Evolutionary conservation across 306 rosid genomes (phyloP), one percentile per base, ranked within the genome.

Genomic region (Glycine tomentella): DNA sequence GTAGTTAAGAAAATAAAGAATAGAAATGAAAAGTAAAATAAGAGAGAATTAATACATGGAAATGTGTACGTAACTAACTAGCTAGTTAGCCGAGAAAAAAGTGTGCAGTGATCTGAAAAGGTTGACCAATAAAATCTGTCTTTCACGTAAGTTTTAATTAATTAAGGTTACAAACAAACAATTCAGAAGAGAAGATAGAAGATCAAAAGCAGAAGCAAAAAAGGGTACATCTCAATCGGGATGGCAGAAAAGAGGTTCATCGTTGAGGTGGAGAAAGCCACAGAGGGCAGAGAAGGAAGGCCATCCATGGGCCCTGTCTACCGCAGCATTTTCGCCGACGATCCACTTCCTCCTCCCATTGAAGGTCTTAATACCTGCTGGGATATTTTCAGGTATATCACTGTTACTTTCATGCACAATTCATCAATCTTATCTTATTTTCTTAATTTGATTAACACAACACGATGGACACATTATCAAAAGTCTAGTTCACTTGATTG

Each of bases 241-340:
- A 76, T 91, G 98, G 90, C 87, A 58, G 85, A 81, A 80, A 65
- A 76, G 52, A 87, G 78, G 72, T 88, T 82, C 38, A 74, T 86
- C 12, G 31, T 90, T 2, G 93, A 93, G 84, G 90, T 93, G 4
- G 99, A 91, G 84, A 85, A 89, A 81, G 91, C 84, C 0, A 91
- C 34, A 69, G 90, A 83, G 5, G 97, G 87, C 57, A 72, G 20
- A 10, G 91, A 83, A 2, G 94, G 87, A 2, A 86, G 59, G 52
- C 98, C 96, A 2, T 90, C 98, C 2, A 14, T 82, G 6, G 99
- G 99, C 1, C 93, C 98, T 1, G 94, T 86, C 5, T 93, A 95
- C 17, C 92, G 98, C 57, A 90, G 93, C 85, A 2, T 75, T 9
- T 88, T 89, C 65, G 79, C 93, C 4, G 75, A 87, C 34, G 90